Evolutionary conservation across 192 early-diverging fungal species (phyloP).

Genomic region (Obelidium mucronatum): DNA sequence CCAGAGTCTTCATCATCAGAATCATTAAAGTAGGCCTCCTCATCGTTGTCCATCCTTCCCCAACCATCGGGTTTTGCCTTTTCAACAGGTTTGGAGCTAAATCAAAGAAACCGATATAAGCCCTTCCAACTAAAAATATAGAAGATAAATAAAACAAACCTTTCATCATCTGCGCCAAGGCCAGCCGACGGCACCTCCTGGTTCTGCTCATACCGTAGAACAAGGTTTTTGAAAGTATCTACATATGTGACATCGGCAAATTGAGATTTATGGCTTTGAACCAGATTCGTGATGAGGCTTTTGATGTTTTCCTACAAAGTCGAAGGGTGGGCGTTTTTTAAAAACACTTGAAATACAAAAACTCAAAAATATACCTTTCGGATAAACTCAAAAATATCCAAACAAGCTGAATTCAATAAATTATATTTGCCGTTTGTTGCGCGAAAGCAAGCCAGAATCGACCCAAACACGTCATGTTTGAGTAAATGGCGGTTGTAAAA

Average conservation of each 20-base stretch:
- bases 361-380: slow-evolving; percentile 79
- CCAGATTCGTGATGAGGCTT: slow-evolving; percentile 74
- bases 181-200: slow-evolving; percentile 56
- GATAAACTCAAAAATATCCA: slow-evolving; percentile 89
- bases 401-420: slow-evolving; percentile 86
- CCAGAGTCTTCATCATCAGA: slow-evolving; percentile 45
- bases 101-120: too few relatives aligned
- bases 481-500: slow-evolving; percentile 81
- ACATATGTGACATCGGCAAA: slow-evolving; percentile 73
- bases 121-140: not conserved
- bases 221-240: slow-evolving; percentile 64
- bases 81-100: slow-evolving; percentile 12
- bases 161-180: slow-evolving; percentile 33
- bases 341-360: slow-evolving; percentile 64
- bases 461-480: slow-evolving; percentile 74
- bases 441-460: slow-evolving; percentile 68
- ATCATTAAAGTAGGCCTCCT: slow-evolving; percentile 85
- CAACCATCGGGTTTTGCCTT: slow-evolving; percentile 46
- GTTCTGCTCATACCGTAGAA: slow-evolving; percentile 69
- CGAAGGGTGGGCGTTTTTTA: too few relatives aligned
- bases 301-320: slow-evolving; percentile 64
- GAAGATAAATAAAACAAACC: not conserved
- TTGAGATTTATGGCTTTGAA: slow-evolving; percentile 61
- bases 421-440: slow-evolving; percentile 77
- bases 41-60: slow-evolving; percentile 68